Percentiles rank a stretch among this genome's conserved stretches.
phyloP scores from a whole-genome alignment of 2,329 filamentous ascomycete genomes.

The Tetracladium maxilliforme region DNA sequence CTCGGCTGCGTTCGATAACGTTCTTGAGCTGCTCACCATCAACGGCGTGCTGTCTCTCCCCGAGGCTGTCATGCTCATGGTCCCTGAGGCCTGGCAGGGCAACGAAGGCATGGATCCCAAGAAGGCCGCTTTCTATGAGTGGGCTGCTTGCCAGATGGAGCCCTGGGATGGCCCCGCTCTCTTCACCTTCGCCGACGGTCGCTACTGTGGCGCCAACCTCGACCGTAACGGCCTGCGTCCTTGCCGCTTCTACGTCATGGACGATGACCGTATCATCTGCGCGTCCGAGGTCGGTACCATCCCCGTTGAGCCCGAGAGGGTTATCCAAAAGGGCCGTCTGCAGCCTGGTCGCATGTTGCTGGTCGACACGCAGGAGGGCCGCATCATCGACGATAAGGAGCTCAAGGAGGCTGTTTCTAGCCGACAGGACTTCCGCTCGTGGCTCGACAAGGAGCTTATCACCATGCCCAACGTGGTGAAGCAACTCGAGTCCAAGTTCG shows the following conservation, averaged over 20 bases:
- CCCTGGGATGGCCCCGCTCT: slow-evolving; percentile 95
- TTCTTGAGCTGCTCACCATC: slow-evolving; percentile 83
- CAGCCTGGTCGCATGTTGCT: slow-evolving; percentile 93
- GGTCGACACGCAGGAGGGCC: slow-evolving; percentile 79
- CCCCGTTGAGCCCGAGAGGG: slow-evolving; percentile 72
- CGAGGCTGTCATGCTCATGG: slow-evolving; percentile 97
- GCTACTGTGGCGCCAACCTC: slow-evolving; percentile 92
- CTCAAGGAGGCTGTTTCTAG: slow-evolving; percentile 79
- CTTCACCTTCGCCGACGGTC: slow-evolving; percentile 92
- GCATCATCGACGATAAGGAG: slow-evolving; percentile 89
- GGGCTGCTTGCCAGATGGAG: slow-evolving; percentile 98
- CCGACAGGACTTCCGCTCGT: slow-evolving; percentile 75
- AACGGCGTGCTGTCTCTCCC: slow-evolving; percentile 91
- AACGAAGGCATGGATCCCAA: slow-evolving; percentile 84
- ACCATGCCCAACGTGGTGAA: slow-evolving; percentile 64
- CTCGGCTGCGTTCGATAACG: slow-evolving; percentile 94
- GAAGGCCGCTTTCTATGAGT: slow-evolving; percentile 96
- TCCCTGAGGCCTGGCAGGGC: slow-evolving; percentile 95
- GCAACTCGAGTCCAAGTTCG: slow-evolving; percentile 38
- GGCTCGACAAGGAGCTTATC: slow-evolving; percentile 77
- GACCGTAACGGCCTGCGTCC: slow-evolving; percentile 91
- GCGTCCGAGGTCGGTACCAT: slow-evolving; percentile 95
- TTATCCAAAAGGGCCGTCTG: slow-evolving; percentile 84
- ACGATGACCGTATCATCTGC: slow-evolving; percentile 94
- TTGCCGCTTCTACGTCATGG: slow-evolving; percentile 93